phyloP scores from a whole-genome alignment of 2,329 filamentous ascomycete genomes.

The Ophioceras dolichostomum region DNA sequence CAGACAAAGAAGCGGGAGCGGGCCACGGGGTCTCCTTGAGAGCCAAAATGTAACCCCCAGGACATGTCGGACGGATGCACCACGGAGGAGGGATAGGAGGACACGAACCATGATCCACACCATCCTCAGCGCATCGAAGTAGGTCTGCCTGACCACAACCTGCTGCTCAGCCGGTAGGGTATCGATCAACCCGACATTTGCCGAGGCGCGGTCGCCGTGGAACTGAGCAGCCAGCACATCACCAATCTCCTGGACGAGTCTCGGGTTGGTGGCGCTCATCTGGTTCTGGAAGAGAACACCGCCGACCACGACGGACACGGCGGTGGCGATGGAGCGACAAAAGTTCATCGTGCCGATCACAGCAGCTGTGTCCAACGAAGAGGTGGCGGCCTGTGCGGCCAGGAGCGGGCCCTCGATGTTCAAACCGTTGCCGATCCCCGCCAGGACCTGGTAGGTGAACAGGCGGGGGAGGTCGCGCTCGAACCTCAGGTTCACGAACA shows the following conservation, averaged over 20 bases:
- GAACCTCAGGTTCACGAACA: constrained; percentile 23
- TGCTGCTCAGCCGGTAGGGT: background rate
- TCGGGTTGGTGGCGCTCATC: constrained; percentile 34
- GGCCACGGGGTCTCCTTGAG: too few species aligned
- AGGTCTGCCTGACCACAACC: background rate
- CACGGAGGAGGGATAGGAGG: too few species aligned
- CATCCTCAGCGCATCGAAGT: background rate
- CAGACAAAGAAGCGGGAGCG: too few species aligned
- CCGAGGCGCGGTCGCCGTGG: background rate
- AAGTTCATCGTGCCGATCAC: constrained; percentile 57
- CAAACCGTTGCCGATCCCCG: constrained; percentile 52
- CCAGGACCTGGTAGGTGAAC: constrained; percentile 49
- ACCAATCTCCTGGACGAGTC: background rate
- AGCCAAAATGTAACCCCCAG: too few species aligned
- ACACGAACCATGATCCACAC: background rate
- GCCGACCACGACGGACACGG: constrained; percentile 58
- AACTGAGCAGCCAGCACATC: background rate
- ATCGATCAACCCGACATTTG: background rate
- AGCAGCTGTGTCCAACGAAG: constrained; percentile 52
- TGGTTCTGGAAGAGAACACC: constrained; percentile 71
- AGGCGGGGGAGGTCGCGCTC: constrained; percentile 26
- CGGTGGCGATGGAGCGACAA: constrained; percentile 55
- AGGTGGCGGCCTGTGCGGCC: constrained; percentile 51
- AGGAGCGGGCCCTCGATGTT: constrained; percentile 60
- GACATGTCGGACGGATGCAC: too few species aligned